Conservation (phyloP, 2,329 filamentous ascomycete genomes). For the Nemania diffusa region DNA sequence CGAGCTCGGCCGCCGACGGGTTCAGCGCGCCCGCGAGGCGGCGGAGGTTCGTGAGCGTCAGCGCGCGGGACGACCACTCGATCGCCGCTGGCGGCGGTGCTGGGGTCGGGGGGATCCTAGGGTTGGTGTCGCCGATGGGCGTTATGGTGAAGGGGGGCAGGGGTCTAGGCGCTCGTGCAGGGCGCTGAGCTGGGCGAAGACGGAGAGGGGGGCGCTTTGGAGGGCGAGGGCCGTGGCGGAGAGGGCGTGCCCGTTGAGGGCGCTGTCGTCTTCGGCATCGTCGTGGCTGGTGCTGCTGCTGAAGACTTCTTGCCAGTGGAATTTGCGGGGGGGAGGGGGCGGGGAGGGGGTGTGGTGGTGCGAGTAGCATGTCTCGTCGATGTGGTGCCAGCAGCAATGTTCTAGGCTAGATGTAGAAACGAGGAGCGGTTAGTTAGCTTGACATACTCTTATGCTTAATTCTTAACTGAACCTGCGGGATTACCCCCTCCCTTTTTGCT, state of each 20-base stretch:
- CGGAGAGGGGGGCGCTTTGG: constrained; percentile 33
- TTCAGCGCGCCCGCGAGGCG: constrained; percentile 60
- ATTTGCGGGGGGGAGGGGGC: constrained; percentile 16
- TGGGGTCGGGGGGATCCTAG: neutral
- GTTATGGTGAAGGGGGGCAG: neutral
- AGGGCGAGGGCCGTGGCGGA: constrained; percentile 47
- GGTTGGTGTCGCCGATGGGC: neutral
- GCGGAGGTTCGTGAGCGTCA: constrained; percentile 57
- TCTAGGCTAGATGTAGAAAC: constrained; percentile 55
- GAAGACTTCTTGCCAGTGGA: constrained; percentile 31
- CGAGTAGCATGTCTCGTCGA: constrained; percentile 54
- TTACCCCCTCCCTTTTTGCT: neutral
- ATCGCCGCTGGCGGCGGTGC: constrained; percentile 19
- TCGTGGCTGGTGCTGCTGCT: constrained; percentile 28
- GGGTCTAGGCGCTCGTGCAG: constrained; percentile 8
- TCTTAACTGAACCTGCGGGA: neutral
- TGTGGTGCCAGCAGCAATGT: constrained; percentile 64
- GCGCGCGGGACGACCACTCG: constrained; percentile 53
- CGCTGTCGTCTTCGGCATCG: constrained; percentile 40
- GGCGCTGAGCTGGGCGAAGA: constrained; percentile 20
- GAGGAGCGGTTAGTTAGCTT: constrained; percentile 13
- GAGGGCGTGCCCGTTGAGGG: constrained; percentile 45
- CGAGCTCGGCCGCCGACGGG: constrained; percentile 56
- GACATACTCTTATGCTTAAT: neutral
- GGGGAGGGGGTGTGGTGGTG: constrained; percentile 45